phyloP scores from a whole-genome alignment of 2,329 filamentous ascomycete genomes.

The Biscogniauxia mediterranea region DNA sequence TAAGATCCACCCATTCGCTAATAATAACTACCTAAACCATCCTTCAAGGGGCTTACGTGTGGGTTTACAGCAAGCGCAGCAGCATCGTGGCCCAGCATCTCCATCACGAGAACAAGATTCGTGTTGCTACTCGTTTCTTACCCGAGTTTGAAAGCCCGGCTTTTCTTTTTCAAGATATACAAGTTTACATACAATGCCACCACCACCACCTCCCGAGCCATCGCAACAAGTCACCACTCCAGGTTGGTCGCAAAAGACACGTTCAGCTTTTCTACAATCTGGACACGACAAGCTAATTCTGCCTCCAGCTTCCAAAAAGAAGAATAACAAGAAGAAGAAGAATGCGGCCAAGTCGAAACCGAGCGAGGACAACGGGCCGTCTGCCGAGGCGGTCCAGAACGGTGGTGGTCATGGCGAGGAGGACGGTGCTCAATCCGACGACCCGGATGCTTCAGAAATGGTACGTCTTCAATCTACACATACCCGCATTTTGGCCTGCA shows the following conservation, averaged over 20 bases:
- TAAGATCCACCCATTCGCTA: constrained; percentile 2
- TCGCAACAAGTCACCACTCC: constrained; percentile 29
- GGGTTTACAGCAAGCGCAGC: constrained; percentile 12
- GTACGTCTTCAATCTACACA: constrained; percentile 22
- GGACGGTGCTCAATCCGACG: constrained; percentile 42
- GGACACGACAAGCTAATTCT: constrained; percentile 20
- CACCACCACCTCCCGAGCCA: constrained; percentile 29
- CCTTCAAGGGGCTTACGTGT: constrained; percentile 23
- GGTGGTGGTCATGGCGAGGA: constrained; percentile 27
- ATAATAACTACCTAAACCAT: neutral
- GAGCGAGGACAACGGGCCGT: constrained; percentile 30
- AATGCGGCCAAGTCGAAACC: constrained; percentile 48
- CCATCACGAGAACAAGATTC: neutral
- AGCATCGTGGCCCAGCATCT: constrained; percentile 15
- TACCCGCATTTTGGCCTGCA: neutral
- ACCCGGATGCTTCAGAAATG: constrained; percentile 39
- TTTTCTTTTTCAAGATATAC: constrained; percentile 6
- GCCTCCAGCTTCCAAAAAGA: constrained; percentile 49
- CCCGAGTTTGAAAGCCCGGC: constrained; percentile 10
- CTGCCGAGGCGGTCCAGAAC: constrained; percentile 24
- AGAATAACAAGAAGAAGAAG: constrained; percentile 60
- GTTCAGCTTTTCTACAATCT: constrained; percentile 2
- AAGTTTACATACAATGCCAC: constrained; percentile 27
- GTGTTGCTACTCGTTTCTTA: constrained; percentile 10
- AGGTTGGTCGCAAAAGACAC: constrained; percentile 26